Evolutionary conservation across 2,329 filamentous ascomycete genomes (phyloP).

Genomic region (Alternaria incomplexa): DNA sequence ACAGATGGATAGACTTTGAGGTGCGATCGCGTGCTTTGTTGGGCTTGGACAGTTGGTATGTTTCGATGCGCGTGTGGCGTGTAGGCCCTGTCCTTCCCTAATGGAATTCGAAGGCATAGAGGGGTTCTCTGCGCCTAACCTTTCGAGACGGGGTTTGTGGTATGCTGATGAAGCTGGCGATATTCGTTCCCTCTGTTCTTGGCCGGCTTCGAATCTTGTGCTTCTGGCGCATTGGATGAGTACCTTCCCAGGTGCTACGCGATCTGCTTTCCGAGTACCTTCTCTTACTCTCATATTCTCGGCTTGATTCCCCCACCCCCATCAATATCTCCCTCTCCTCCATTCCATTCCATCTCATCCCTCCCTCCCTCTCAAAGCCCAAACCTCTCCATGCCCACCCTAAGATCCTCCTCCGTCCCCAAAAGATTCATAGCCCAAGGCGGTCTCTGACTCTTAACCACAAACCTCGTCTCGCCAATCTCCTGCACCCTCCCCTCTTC

Average conservation of each 20-base stretch:
- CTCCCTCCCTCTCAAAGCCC: slow-evolving; percentile 7
- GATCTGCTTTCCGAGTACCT: not conserved
- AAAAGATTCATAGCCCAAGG: slow-evolving; percentile 81
- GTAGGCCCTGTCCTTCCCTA: not conserved
- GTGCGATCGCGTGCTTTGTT: not conserved
- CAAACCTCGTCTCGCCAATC: slow-evolving; percentile 44
- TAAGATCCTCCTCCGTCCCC: slow-evolving; percentile 76
- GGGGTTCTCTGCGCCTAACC: not conserved
- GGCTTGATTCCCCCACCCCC: not conserved
- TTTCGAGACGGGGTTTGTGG: not conserved
- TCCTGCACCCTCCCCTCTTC: slow-evolving; percentile 13
- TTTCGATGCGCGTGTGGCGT: not conserved
- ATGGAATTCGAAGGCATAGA: not conserved
- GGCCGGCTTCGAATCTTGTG: not conserved
- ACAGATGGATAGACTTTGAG: not conserved
- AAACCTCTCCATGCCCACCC: slow-evolving; percentile 37
- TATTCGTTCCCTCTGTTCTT: not conserved
- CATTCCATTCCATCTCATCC: not conserved
- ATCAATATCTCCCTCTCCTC: not conserved
- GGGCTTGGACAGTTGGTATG: accelerated
- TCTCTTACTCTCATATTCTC: not conserved
- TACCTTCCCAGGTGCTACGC: not conserved
- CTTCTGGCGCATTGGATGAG: not conserved
- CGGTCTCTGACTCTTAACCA: slow-evolving; percentile 68
- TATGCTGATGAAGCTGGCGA: not conserved